Evolutionary conservation across 225 moss, liverwort and hornwort genomes (phyloP).

Genomic region (Pseudoscleropodium purum): DNA sequence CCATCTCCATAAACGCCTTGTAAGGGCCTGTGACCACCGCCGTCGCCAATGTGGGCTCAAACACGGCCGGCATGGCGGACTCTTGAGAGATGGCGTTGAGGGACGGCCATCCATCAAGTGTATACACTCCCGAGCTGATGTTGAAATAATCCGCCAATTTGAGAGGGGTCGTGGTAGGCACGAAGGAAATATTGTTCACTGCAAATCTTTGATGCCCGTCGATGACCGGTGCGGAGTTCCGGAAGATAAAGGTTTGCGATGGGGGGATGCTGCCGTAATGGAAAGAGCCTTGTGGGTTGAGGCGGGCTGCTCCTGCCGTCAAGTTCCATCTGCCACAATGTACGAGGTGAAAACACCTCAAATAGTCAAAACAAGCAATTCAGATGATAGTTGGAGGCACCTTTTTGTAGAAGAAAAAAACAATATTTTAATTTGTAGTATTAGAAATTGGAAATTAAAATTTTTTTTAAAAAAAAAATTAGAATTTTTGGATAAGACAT

Average conservation of each 20-base stretch:
- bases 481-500: not conserved
- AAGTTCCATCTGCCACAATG: constrained; percentile 29
- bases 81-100: not conserved
- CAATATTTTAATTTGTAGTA: too few species aligned
- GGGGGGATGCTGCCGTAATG: constrained; percentile 25
- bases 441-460: not conserved
- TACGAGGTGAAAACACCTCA: too few species aligned
- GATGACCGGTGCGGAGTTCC: constrained; percentile 18
- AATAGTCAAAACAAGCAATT: not conserved
- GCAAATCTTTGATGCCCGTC: constrained; percentile 28
- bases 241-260: constrained; percentile 8
- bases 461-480: not conserved
- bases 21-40: constrained; percentile 26
- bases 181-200: constrained; percentile 40
- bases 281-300: constrained; percentile 35
- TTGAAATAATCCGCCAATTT: constrained; percentile 39
- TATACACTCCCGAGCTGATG: constrained; percentile 44
- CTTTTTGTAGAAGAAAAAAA: not conserved
- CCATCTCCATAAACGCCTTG: constrained; percentile 26
- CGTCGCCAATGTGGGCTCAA: constrained; percentile 17
- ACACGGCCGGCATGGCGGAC: not conserved
- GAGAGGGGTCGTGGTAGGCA: constrained; percentile 29
- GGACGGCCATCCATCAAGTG: constrained; percentile 25
- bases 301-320: constrained; percentile 20
- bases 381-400: fast-evolving